Evolutionary conservation across 2,329 filamentous ascomycete genomes (phyloP), one percentile per base, ranked within the genome.

Genomic region (Phyllachora maydis): DNA sequence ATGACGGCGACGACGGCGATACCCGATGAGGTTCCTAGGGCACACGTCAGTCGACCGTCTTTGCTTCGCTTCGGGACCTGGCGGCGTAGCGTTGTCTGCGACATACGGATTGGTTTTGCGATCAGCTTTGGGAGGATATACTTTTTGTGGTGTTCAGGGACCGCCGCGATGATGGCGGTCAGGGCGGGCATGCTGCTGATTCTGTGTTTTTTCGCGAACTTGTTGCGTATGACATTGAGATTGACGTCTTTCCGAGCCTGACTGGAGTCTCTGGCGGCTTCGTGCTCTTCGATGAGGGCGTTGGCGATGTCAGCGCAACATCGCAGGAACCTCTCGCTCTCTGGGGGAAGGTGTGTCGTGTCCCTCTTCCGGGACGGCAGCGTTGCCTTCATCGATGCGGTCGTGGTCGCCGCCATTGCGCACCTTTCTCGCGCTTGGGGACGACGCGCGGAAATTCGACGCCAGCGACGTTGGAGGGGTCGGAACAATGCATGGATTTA

Each of bases 71-170:
- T n/a, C n/a, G n/a, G n/a, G n/a, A 9, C 5, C 8, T 3, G 4
- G 7, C 8, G 6, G 6, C 11, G n/a, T 3, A 17, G 12, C 20
- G n/a, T 5, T 13, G 14, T n/a, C n/a, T n/a, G 7, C 19, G 19
- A 54, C 62, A 39, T 60, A 75, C 78, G 65, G 29, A 98, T 95
- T 2, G 88, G 88, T 50, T 98, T 98, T 14, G 90, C 88, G 37
- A 98, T 82, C 31, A 98, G 58, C 51, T 92, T 92, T 11, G 83
- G 88, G 31, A 95, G 52, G 30, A 98, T 93, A 41, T 95, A 95
- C 54, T 95, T 98, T 59, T 95, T 98, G 55, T 95, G 93, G 46
- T 95, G 83, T 45, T 98, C 88, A n/a, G 90, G 90, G 17, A 98
- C 85, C 7, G 88, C 88, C 26, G 88, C 81, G 42, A 98, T 95